Evolutionary conservation across 2,329 filamentous ascomycete species (phyloP), one percentile per base, ranked within the genome.

Genomic region (Zalaria sp.): DNA sequence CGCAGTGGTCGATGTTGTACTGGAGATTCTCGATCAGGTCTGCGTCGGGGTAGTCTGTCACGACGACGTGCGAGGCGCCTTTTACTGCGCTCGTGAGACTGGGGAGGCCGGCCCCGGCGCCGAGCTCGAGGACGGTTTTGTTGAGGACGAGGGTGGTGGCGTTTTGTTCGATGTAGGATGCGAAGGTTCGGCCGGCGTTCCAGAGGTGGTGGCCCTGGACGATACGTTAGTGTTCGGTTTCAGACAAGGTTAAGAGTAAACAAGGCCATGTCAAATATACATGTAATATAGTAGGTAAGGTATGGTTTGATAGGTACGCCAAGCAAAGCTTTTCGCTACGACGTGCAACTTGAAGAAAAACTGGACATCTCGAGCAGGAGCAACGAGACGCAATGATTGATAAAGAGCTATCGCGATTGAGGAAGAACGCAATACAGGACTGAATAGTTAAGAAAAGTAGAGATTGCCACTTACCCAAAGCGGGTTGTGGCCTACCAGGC

Each of bases 41-140:
- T 34, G 72, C 68, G 59, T 95, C 88, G 0, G 86, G 85, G 57
- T 86, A 95, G 60, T 96, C 88, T 5, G 87, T 93, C 51, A 89
- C 79, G 6, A 95, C 81, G 2, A 83, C 69, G 41, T 55, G 48
- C 4, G 49, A 49, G 25, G 88, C 88, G 9, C 83, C 84, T 34
- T 81, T 71, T 29, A 83, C 67, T 1, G 81, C 81, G 51, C 80
- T 81, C 29, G 91, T 77, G 7, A 95, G 73, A 56, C 81, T 41
- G 0, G 87, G 86, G 32, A 95, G 71, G 0, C 87, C 89, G 0
- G 85, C 85, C 9, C 85, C 89, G 3, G 89, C 88, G 38, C 89
- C 89, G 25, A 95, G 76, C 62, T 95, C 89, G 5, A 95, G 75
- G 2, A 95, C 74, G n/a, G 78, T 77, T 56, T 76, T 79, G 48